These are phyloP conservation scores for Silene noctiflora DNA, from an alignment of 179 eudicot species.

Conservation along the genomic window DNA sequence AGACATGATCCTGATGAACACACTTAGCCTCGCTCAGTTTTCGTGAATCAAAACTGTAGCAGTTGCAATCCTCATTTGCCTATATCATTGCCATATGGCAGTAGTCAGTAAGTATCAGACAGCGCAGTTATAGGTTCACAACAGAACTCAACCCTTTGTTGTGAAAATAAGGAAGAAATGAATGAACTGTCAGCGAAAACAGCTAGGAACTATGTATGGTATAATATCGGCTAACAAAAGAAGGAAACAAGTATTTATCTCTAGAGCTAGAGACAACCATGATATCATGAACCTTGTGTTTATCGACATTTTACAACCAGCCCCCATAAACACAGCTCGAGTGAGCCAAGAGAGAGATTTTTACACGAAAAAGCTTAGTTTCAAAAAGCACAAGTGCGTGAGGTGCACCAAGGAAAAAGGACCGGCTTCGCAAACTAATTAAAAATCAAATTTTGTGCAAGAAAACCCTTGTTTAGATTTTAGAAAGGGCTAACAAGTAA, in stretches of 20 bases:
- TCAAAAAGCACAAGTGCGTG: no score
- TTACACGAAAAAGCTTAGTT: background rate
- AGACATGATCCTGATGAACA: constrained; percentile 93
- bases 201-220: no score
- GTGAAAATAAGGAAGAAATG: background rate
- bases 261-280: no score
- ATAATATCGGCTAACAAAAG: no score
- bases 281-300: no score
- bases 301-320: background rate
- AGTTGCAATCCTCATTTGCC: constrained; percentile 95
- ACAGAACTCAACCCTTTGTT: background rate
- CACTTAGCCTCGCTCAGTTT: constrained; percentile 79
- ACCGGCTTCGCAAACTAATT: no score
- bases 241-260: no score
- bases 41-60: constrained; percentile 88
- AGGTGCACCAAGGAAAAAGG: no score
- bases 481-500: no score
- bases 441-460: no score
- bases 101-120: background rate
- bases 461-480: no score
- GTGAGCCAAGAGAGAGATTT: background rate
- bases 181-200: background rate
- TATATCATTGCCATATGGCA: constrained; percentile 27
- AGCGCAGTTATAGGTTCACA: background rate
- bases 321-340: constrained; percentile 7